Conservation (phyloP, 176 grass and related monocot genomes). For the Bromus sterilis region DNA sequence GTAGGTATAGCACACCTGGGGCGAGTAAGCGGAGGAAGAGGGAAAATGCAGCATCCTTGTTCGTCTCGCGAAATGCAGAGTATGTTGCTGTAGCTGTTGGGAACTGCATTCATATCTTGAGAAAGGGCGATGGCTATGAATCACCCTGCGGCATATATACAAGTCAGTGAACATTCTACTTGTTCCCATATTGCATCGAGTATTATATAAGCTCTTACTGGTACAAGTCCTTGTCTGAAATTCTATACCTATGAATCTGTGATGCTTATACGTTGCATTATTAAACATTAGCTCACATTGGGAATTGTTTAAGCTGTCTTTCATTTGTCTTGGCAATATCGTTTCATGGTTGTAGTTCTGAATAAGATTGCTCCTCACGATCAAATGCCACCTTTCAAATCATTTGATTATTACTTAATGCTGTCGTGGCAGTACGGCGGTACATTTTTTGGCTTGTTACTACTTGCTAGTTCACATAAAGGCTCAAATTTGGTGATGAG, state of each 20-base stretch:
- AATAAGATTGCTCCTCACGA: not conserved
- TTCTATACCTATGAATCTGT: not conserved
- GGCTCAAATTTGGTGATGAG: not conserved
- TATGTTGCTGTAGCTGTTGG: constrained; percentile 55
- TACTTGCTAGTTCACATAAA: not conserved
- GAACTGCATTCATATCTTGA: constrained; percentile 56
- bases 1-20: constrained; percentile 18
- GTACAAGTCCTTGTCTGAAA: not conserved
- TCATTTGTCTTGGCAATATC: not conserved
- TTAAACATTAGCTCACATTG: not conserved
- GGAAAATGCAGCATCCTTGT: constrained; percentile 22
- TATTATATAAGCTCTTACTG: not conserved
- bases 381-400: not conserved
- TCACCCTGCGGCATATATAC: constrained; percentile 61
- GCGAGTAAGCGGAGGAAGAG: constrained; percentile 22
- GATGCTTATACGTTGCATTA: constrained; percentile 1
- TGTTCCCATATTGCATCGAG: not conserved
- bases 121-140: constrained; percentile 52
- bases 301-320: not conserved
- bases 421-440: not conserved
- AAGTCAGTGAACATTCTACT: constrained; percentile 29
- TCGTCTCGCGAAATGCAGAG: constrained; percentile 42
- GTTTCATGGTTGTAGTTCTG: not conserved
- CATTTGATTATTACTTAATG: not conserved
- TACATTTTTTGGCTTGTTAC: not conserved